phyloP scores from a whole-genome alignment of 2,329 filamentous ascomycete genomes.

The Helicocarpus griseus region DNA sequence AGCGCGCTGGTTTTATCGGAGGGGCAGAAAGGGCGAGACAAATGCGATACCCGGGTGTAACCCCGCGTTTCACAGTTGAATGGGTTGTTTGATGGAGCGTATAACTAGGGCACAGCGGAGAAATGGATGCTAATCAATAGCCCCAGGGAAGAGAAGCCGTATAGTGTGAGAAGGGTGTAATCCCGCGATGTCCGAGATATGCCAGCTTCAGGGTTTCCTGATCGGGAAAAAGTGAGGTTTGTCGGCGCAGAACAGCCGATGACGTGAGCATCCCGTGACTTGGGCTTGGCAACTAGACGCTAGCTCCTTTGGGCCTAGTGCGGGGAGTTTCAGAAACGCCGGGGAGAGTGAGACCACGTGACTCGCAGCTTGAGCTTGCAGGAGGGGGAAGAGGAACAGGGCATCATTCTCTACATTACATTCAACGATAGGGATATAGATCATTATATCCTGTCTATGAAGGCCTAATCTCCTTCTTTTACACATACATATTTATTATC shows the following conservation, averaged over 20 bases:
- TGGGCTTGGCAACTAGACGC: not conserved
- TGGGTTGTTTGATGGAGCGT: no score
- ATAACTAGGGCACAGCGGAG: no score
- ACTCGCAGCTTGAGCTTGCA: not conserved
- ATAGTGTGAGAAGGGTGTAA: no score
- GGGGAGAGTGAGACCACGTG: not conserved
- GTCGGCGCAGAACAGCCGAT: not conserved
- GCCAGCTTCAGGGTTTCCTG: not conserved
- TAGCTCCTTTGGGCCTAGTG: not conserved
- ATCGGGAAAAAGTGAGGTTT: constrained; percentile 1
- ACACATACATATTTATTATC: not conserved
- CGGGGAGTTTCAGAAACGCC: not conserved
- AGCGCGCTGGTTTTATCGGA: no score
- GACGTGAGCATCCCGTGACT: constrained; percentile 1
- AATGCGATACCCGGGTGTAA: no score
- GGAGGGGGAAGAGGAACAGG: no score
- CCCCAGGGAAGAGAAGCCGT: no score
- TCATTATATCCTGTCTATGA: not conserved
- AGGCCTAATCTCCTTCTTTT: not conserved
- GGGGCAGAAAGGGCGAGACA: no score
- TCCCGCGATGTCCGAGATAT: not conserved
- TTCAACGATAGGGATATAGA: not conserved
- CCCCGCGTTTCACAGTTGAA: no score
- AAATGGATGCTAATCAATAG: no score
- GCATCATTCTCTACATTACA: no score